Evolutionary conservation across 345 rosid genomes (phyloP).

Genomic region (thale cress (Arabidopsis thaliana)): DNA sequence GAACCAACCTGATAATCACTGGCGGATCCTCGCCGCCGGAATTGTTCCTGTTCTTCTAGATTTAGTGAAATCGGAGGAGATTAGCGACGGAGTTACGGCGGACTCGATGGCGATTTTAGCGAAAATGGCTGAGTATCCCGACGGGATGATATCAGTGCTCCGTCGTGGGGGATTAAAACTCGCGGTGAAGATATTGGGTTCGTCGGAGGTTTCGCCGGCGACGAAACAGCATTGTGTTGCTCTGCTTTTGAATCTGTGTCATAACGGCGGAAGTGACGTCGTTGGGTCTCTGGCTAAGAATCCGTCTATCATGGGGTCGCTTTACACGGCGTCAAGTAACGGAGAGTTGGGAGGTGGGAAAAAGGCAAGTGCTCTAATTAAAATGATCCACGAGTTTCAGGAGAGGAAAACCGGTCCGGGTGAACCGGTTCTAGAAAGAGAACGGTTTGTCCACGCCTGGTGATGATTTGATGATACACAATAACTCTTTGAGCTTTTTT

Average conservation of each 20-base stretch:
- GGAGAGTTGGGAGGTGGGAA: conserved; percentile 75
- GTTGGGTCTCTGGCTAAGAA: conserved; percentile 55
- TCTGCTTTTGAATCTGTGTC: conserved; percentile 69
- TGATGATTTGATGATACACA: conserved; percentile 43
- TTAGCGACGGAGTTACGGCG: conserved; percentile 52
- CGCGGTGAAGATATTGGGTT: conserved; percentile 50
- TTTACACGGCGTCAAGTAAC: conserved; percentile 67
- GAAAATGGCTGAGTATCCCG: conserved; percentile 65
- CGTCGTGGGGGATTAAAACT: conserved; percentile 54
- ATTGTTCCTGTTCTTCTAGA: conserved; percentile 59
- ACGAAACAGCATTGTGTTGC: conserved; percentile 69
- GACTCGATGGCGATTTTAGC: conserved; percentile 77
- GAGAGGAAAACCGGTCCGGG: conserved; percentile 54
- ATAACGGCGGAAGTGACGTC: conserved; percentile 68
- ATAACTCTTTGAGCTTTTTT: conserved; percentile 29
- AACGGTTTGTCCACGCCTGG: conserved; percentile 61
- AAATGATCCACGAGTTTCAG: conserved; percentile 69
- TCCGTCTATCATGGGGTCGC: conserved; percentile 65
- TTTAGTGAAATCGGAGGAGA: conserved; percentile 50
- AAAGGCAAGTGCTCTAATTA: conserved; percentile 70
- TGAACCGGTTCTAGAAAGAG: conserved; percentile 53
- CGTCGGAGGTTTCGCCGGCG: conserved; percentile 53
- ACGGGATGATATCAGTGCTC: conserved; percentile 63
- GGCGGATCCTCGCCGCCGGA: conserved; percentile 64
- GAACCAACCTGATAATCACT: conserved; percentile 61